These are phyloP conservation scores for Candida tammaniensis DNA, from an alignment of 805 yeast genomes.

Conservation along the genomic window DNA sequence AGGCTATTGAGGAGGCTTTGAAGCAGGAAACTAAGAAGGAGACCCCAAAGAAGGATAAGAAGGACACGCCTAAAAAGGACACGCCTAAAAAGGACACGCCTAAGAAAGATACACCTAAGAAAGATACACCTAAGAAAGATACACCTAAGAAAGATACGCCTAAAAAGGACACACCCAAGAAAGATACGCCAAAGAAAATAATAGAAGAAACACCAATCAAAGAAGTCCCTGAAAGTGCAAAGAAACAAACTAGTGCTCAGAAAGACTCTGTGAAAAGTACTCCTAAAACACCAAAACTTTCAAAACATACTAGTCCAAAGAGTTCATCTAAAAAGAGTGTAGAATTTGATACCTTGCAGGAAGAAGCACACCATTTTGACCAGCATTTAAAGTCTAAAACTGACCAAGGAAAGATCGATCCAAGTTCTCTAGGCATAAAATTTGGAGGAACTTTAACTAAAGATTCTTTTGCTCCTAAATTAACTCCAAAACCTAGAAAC, in stretches of 20 bases:
- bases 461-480: conserved; percentile 9
- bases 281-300: background rate
- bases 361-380: conserved; percentile 26
- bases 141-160: too few species aligned
- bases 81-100: too few species aligned
- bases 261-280: background rate
- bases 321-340: background rate
- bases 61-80: too few species aligned
- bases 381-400: conserved; percentile 10
- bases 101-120: too few species aligned
- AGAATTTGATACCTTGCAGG: conserved; percentile 18
- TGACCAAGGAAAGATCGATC: background rate
- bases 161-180: too few species aligned
- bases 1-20: too few species aligned
- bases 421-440: conserved; percentile 3
- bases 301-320: background rate
- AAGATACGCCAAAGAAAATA: too few species aligned
- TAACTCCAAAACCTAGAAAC: conserved; percentile 18
- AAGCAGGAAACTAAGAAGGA: too few species aligned
- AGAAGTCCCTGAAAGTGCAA: background rate
- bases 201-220: background rate
- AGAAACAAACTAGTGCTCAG: background rate
- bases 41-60: too few species aligned
- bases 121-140: too few species aligned
- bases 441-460: conserved; percentile 1